Evolutionary conservation across 768 basidiomycete genomes (phyloP).

Genomic region (Boletus reticulatus): DNA sequence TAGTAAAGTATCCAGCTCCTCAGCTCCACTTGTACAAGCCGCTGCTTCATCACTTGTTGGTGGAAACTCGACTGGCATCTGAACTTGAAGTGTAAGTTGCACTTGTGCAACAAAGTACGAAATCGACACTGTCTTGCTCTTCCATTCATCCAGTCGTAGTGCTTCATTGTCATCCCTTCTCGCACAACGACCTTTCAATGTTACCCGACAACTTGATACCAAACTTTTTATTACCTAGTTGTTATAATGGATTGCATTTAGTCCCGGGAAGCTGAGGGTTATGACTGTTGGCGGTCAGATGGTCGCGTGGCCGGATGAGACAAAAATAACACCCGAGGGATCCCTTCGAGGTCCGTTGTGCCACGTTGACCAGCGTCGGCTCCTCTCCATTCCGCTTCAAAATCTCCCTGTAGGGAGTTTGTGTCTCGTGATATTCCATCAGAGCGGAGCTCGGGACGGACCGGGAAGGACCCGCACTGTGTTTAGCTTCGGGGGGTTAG

Average conservation of each 20-base stretch:
- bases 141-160: not conserved
- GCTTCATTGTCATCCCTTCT: not conserved
- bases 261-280: too few relatives aligned
- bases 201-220: constrained; percentile 2
- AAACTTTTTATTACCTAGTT: not conserved
- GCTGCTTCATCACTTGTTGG: not conserved
- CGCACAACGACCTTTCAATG: not conserved
- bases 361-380: not conserved
- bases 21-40: not conserved
- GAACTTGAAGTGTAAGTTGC: not conserved
- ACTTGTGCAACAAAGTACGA: too few relatives aligned
- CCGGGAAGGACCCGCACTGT: constrained; percentile 2
- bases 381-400: not conserved
- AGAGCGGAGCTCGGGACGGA: constrained; percentile 17
- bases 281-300: not conserved
- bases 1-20: not conserved
- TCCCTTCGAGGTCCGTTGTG: not conserved
- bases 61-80: constrained; percentile 8
- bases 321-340: constrained; percentile 1
- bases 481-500: not conserved
- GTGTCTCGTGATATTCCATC: not conserved
- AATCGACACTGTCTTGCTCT: not conserved
- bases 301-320: not conserved
- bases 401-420: not conserved
- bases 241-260: too few relatives aligned